Evolutionary conservation across 2,329 filamentous ascomycete genomes (phyloP).

Genomic region (Esteya vermicola): DNA sequence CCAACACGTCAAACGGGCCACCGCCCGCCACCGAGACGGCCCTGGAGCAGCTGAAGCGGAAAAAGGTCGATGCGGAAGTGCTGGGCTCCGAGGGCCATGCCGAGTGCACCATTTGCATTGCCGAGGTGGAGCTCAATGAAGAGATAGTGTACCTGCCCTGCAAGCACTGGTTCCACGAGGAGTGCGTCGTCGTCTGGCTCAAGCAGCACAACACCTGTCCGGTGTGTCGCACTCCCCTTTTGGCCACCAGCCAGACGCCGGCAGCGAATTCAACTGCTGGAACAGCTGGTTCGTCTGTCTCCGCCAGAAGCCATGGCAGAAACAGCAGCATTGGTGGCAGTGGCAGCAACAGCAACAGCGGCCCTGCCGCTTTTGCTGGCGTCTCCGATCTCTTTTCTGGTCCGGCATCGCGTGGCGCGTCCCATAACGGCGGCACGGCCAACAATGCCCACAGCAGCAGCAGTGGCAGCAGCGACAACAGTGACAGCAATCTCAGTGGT

Average conservation of each 20-base stretch:
- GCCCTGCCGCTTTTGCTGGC: too few species aligned
- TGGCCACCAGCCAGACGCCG: conserved; percentile 15
- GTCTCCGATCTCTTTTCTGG: too few species aligned
- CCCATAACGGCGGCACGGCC: too few species aligned
- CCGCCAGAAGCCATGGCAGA: too few species aligned
- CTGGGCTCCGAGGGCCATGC: conserved; percentile 50
- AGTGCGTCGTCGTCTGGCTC: conserved; percentile 73
- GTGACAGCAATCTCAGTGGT: too few species aligned
- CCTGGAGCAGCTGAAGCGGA: conserved; percentile 59
- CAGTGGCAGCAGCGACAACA: neutral
- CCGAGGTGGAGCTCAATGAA: conserved; percentile 58
- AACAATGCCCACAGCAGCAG: neutral
- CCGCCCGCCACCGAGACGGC: conserved; percentile 66
- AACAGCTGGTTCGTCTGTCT: too few species aligned
- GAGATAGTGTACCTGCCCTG: conserved; percentile 71
- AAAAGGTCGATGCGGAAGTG: conserved; percentile 55
- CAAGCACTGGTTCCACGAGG: conserved; percentile 83
- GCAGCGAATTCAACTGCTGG: neutral
- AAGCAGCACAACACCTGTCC: conserved; percentile 88
- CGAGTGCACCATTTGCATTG: conserved; percentile 94
- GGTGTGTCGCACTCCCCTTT: conserved; percentile 52
- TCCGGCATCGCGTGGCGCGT: too few species aligned
- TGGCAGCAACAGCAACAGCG: neutral
- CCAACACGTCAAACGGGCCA: conserved; percentile 63
- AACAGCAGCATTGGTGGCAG: conserved; percentile 3